A percentile compares a stretch with the other conserved stretches of the same genome.
Evolutionary conservation across 169 alveolate species (phyloP).

Genomic region (Plasmodium inui): DNA sequence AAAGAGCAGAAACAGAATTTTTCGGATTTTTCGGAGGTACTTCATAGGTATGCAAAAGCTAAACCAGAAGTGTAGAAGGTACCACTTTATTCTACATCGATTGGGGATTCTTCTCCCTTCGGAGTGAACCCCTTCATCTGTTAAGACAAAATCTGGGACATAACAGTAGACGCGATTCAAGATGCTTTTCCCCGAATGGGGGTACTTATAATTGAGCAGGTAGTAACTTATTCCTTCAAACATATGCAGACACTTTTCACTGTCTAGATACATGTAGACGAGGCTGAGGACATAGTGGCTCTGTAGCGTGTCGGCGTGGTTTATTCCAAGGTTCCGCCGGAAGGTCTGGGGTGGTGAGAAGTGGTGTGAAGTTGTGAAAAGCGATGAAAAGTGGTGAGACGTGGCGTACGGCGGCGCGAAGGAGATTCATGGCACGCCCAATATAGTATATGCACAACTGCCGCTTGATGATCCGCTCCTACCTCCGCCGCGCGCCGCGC

Average conservation of each 20-base stretch:
- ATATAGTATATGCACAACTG: not conserved
- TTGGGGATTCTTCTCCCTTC: not conserved
- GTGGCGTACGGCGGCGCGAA: not conserved
- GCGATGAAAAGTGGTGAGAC: not conserved
- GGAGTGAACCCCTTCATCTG: not conserved
- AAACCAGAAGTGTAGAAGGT: conserved; percentile 7
- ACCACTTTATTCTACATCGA: conserved; percentile 3
- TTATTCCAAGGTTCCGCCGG: conserved; percentile 8
- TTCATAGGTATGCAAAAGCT: conserved; percentile 16
- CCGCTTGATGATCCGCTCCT: not conserved
- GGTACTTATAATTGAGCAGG: conserved; percentile 23
- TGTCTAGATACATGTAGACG: conserved; percentile 23
- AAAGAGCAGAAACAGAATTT: conserved; percentile 2
- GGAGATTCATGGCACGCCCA: not conserved
- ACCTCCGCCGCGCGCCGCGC: conserved; percentile 32
- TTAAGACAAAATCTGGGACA: conserved; percentile 16
- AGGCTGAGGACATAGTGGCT: conserved; percentile 18
- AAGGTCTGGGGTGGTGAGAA: not conserved
- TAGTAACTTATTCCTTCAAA: conserved; percentile 37
- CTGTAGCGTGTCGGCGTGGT: conserved; percentile 17
- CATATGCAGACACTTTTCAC: conserved; percentile 9
- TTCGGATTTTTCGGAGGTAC: conserved; percentile 24
- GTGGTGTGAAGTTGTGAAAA: not conserved
- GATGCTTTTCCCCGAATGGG: conserved; percentile 3
- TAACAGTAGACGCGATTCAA: conserved; percentile 15